A percentile compares a stretch with the other conserved stretches of the same genome.
Evolutionary conservation across 345 rosid species (phyloP).

Genomic region (Raphanus raphanistrum): DNA sequence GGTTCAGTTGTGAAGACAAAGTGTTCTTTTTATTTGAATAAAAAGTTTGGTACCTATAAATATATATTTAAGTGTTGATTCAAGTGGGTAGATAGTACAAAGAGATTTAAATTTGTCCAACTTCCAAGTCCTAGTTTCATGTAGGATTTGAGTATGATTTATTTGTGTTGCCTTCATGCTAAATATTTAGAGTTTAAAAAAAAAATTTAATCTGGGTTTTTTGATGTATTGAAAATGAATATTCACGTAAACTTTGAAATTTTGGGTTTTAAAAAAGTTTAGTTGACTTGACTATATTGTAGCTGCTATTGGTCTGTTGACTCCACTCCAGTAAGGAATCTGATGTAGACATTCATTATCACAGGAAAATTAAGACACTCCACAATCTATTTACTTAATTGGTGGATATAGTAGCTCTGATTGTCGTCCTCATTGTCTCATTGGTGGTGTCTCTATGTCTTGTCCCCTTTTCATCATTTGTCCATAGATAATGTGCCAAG

Average conservation of each 20-base stretch:
- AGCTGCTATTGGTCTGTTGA: neutral
- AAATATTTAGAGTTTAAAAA: too few relatives aligned
- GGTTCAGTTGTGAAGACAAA: neutral
- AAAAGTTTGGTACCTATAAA: neutral
- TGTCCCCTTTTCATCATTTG: neutral
- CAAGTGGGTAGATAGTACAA: too few relatives aligned
- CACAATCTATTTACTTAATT: neutral
- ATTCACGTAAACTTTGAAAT: neutral
- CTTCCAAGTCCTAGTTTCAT: neutral
- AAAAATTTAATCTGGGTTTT: too few relatives aligned
- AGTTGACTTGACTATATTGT: neutral
- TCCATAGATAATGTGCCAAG: neutral
- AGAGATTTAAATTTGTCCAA: too few relatives aligned
- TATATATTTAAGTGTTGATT: neutral
- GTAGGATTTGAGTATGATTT: neutral
- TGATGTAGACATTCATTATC: neutral
- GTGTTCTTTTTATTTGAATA: neutral
- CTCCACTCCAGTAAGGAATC: neutral
- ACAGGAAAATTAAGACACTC: neutral
- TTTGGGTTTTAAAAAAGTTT: neutral
- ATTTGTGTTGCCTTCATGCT: too few relatives aligned
- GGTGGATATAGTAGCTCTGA: neutral
- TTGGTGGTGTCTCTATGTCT: constrained; percentile 19
- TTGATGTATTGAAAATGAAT: neutral
- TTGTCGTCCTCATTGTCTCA: neutral